Percentiles rank a stretch among this genome's conserved stretches.
These are phyloP conservation scores for Mortierella polycephala DNA, from an alignment of 371 early-diverging fungal species.

Conservation along the genomic window DNA sequence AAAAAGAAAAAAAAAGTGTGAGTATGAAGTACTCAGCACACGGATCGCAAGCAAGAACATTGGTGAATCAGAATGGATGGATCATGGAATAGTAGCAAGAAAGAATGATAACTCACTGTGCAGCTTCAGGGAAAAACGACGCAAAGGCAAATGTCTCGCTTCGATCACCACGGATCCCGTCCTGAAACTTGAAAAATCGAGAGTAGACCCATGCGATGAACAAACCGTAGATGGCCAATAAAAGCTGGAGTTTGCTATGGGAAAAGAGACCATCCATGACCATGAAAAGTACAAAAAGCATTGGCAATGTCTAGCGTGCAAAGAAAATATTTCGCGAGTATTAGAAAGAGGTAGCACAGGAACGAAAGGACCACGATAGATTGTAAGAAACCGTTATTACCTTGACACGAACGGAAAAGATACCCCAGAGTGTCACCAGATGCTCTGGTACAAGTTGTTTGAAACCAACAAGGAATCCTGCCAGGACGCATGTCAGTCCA, in stretches of 20 bases:
- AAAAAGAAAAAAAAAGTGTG: background rate
- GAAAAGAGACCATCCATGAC: slow-evolving; percentile 56
- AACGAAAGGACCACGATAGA: background rate
- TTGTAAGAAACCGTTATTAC: slow-evolving; percentile 1
- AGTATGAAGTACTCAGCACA: too few relatives aligned
- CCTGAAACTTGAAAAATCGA: slow-evolving; percentile 81
- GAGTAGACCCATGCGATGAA: slow-evolving; percentile 82
- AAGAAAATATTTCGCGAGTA: slow-evolving; percentile 42
- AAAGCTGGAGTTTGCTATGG: slow-evolving; percentile 51
- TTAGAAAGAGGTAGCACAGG: background rate
- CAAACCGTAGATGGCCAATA: slow-evolving; percentile 72
- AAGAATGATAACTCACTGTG: slow-evolving; percentile 63
- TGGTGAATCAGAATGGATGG: background rate
- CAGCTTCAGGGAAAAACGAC: slow-evolving; percentile 83
- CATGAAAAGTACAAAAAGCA: slow-evolving; percentile 57
- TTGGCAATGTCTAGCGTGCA: slow-evolving; percentile 57
- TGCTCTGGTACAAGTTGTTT: slow-evolving; percentile 78
- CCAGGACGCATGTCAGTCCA: slow-evolving; percentile 74
- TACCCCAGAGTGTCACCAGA: slow-evolving; percentile 61
- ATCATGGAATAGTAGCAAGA: background rate
- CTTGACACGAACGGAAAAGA: slow-evolving; percentile 66
- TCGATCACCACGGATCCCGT: slow-evolving; percentile 83
- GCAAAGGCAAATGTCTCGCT: slow-evolving; percentile 86
- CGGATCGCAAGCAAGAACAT: too few relatives aligned
- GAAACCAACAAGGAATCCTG: slow-evolving; percentile 82